Conservation (phyloP, 2,329 filamentous ascomycete species). For the Cordyceps militaris region DNA sequence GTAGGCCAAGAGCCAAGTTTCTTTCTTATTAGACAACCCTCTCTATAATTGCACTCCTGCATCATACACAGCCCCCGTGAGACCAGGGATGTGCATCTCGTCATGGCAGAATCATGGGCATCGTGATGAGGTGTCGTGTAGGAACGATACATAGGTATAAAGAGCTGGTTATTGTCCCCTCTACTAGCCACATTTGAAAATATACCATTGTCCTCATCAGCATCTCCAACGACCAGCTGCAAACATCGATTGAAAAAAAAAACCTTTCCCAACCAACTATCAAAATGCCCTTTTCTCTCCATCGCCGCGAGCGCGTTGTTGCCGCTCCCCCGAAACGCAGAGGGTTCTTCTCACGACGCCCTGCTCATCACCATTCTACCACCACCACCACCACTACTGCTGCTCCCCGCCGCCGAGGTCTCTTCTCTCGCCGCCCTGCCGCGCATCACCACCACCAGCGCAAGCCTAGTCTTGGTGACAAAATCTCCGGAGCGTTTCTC, state of each 20-base stretch:
- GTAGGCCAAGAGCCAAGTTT: constrained; percentile 11
- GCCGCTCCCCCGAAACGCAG: constrained; percentile 14
- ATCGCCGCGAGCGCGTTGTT: constrained; percentile 12
- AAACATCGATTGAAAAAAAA: neutral
- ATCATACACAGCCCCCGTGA: neutral
- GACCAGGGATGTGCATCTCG: neutral
- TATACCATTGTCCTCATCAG: neutral
- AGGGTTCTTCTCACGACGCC: constrained; percentile 20
- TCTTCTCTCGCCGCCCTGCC: constrained; percentile 32
- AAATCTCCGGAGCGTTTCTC: constrained; percentile 68
- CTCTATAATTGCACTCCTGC: neutral
- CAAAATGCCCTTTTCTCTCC: constrained; percentile 28
- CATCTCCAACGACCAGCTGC: neutral
- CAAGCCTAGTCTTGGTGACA: constrained; percentile 64
- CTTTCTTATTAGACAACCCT: neutral
- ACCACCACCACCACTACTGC: constrained; percentile 33
- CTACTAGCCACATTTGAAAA: neutral
- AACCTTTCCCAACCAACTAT: constrained; percentile 1
- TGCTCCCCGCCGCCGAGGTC: constrained; percentile 32
- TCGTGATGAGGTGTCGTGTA: neutral
- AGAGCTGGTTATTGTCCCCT: neutral
- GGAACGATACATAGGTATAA: neutral
- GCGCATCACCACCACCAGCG: constrained; percentile 52
- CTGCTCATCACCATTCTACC: constrained; percentile 30
- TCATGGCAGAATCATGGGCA: constrained; percentile 4